Evolutionary conservation across 805 yeast genomes (phyloP).

Genomic region (Candida coleopterorum): DNA sequence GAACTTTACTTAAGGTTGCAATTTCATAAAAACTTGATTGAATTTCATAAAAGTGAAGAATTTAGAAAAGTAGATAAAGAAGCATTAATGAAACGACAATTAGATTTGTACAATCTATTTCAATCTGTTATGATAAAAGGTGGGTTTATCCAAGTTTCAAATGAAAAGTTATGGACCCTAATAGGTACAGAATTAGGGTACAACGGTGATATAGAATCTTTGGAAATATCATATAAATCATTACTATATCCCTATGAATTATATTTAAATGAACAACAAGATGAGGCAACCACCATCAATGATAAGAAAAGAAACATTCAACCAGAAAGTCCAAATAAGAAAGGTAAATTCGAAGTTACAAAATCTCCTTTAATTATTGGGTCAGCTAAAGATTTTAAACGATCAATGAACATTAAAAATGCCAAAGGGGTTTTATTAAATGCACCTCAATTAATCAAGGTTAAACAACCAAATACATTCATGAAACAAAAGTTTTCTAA

Average conservation of each 20-base stretch:
- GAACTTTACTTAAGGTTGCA: conserved; percentile 40
- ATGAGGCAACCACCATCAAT: not conserved
- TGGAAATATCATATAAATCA: conserved; percentile 55
- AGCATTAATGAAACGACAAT: conserved; percentile 29
- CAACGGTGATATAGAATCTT: conserved; percentile 61
- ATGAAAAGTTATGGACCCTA: conserved; percentile 74
- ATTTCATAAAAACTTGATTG: conserved; percentile 44
- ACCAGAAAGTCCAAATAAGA: not conserved
- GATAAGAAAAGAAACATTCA: not conserved
- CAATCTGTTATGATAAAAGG: conserved; percentile 59
- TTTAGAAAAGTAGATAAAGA: conserved; percentile 2
- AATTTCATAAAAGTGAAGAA: conserved; percentile 30
- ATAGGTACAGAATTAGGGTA: conserved; percentile 78
- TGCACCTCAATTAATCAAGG: conserved; percentile 45
- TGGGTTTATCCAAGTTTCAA: conserved; percentile 60
- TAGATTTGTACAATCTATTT: conserved; percentile 60
- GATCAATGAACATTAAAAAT: conserved; percentile 43
- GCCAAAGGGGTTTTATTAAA: conserved; percentile 50
- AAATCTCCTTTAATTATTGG: conserved; percentile 38
- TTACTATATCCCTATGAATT: conserved; percentile 30
- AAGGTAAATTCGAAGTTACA: conserved; percentile 1
- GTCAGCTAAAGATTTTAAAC: conserved; percentile 39
- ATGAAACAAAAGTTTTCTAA: conserved; percentile 9
- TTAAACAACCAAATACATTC: conserved; percentile 23
- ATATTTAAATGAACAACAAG: conserved; percentile 1